A percentile compares a stretch with the other conserved stretches of the same genome.
These are phyloP conservation scores for Myxozyma sirexii DNA, from an alignment of 805 yeast species.

Conservation along the genomic window DNA sequence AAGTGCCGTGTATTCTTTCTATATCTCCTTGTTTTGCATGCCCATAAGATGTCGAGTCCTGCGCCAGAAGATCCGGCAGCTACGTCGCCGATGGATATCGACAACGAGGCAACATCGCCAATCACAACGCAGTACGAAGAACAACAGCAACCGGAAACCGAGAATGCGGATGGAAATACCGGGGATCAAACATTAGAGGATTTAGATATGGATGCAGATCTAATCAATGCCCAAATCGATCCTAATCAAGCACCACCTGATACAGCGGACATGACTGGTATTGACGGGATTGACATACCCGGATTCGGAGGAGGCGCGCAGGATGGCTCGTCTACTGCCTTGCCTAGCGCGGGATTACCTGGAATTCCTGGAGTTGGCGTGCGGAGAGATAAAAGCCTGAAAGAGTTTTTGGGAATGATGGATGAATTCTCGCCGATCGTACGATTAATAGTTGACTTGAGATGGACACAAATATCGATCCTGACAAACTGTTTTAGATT, in stretches of 20 bases:
- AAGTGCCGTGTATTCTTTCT: no score
- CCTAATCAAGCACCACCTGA: not conserved
- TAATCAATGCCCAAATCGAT: not conserved
- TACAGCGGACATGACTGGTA: constrained; percentile 1
- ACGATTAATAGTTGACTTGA: constrained; percentile 57
- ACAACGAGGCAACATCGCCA: constrained; percentile 15
- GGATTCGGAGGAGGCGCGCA: no score
- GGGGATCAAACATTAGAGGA: constrained; percentile 3
- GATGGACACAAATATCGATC: not conserved
- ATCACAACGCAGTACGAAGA: constrained; percentile 3
- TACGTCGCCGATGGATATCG: constrained; percentile 26
- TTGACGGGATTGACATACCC: constrained; percentile 21
- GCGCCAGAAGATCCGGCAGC: constrained; percentile 23
- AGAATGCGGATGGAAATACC: not conserved
- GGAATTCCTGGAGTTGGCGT: constrained; percentile 22
- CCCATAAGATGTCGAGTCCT: constrained; percentile 17
- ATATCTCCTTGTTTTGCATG: no score
- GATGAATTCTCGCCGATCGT: constrained; percentile 94
- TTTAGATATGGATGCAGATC: constrained; percentile 6
- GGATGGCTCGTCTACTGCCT: constrained; percentile 4
- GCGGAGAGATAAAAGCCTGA: constrained; percentile 65
- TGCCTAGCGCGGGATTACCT: not conserved
- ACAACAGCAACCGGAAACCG: constrained; percentile 1
- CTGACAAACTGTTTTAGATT: constrained; percentile 47
- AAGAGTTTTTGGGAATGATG: constrained; percentile 84